Evolutionary conservation across 2,329 filamentous ascomycete species (phyloP).

Genomic region (Ilyonectria sp.): DNA sequence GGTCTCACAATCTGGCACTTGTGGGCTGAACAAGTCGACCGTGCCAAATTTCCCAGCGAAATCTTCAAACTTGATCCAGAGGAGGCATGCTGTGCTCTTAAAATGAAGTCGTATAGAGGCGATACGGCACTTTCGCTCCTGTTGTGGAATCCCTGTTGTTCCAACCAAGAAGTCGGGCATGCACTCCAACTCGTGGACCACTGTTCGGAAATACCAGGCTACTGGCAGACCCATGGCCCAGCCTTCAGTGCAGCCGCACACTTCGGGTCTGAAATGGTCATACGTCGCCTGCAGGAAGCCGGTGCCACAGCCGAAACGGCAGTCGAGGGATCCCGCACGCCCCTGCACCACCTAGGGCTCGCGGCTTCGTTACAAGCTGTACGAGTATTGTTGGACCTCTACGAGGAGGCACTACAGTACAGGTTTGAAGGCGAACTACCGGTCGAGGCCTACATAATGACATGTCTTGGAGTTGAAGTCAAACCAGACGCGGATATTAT

Average conservation of each 20-base stretch:
- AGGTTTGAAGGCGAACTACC: background rate
- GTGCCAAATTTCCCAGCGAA: background rate
- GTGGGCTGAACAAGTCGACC: rapidly evolving
- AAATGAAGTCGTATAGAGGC: rapidly evolving
- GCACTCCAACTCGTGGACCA: background rate
- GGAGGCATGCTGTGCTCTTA: background rate
- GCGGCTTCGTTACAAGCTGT: background rate
- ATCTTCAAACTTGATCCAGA: background rate
- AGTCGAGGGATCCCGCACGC: background rate
- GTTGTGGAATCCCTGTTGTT: background rate
- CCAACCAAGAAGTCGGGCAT: background rate
- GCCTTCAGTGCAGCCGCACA: background rate
- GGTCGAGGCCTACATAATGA: background rate
- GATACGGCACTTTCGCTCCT: background rate
- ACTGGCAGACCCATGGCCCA: slow-evolving; percentile 7
- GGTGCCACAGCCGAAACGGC: background rate
- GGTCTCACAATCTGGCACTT: slow-evolving; percentile 1
- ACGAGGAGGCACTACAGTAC: background rate
- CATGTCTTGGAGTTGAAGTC: background rate
- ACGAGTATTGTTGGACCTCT: background rate
- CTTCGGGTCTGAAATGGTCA: background rate
- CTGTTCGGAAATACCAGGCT: background rate
- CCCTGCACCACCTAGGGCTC: background rate
- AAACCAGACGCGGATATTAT: background rate
- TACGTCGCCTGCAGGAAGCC: background rate